Conservation (phyloP, 2,329 filamentous ascomycete genomes). For the Emmonsia crescens region DNA sequence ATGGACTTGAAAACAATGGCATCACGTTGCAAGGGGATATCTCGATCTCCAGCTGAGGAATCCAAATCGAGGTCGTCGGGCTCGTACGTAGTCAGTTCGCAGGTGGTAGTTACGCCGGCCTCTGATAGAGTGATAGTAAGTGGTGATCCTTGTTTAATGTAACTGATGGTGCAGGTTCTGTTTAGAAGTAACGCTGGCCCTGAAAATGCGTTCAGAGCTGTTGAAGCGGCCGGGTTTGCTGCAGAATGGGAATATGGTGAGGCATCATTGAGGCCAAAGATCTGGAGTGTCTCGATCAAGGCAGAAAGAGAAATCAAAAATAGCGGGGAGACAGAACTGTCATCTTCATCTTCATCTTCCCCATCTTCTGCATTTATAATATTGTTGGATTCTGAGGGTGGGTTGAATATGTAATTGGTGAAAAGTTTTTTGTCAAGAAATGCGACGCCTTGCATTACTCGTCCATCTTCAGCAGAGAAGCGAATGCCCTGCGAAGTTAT, state of each 20-base stretch:
- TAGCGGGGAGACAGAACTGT: conserved; percentile 42
- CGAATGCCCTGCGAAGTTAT: conserved; percentile 77
- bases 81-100: conserved; percentile 80
- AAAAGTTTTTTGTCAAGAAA: conserved; percentile 87
- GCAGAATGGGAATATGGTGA: conserved; percentile 25
- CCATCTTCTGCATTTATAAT: conserved; percentile 26
- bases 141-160: conserved; percentile 61
- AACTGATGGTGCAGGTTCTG: conserved; percentile 76
- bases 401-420: conserved; percentile 65
- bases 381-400: conserved; percentile 22
- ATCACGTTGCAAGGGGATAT: conserved; percentile 76
- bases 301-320: conserved; percentile 84
- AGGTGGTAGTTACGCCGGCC: conserved; percentile 75
- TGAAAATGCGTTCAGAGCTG: conserved; percentile 62
- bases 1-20: conserved; percentile 84
- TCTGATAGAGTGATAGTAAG: conserved; percentile 82
- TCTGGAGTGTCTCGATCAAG: conserved; percentile 86
- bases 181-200: conserved; percentile 72
- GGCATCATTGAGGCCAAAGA: conserved; percentile 69
- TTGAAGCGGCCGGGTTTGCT: conserved; percentile 26
- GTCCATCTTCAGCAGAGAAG: conserved; percentile 77
- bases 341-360: conserved; percentile 29
- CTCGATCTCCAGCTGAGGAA: conserved; percentile 20
- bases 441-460: conserved; percentile 80
- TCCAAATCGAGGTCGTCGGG: conserved; percentile 56